Evolutionary conservation across 2,329 filamentous ascomycete genomes (phyloP).

Genomic region (Xylaria polymorpha): DNA sequence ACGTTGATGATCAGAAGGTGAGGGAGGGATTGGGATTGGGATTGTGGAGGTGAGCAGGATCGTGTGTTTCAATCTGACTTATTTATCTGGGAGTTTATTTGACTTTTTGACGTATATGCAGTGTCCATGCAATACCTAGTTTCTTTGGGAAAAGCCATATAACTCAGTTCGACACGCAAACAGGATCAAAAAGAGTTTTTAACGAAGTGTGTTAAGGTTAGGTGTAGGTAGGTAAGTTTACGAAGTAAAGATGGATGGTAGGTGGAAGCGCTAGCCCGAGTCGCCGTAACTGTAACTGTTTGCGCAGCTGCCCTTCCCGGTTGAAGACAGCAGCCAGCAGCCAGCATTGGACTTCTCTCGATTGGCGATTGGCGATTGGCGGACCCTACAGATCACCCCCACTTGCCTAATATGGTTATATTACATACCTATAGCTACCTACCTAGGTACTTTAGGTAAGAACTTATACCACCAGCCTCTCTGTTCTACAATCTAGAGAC

Average conservation of each 20-base stretch:
- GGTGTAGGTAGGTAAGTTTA: background rate
- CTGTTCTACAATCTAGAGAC: too few species aligned
- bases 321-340: background rate
- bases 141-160: background rate
- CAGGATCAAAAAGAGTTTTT: background rate
- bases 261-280: background rate
- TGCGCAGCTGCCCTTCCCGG: background rate
- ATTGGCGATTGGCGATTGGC: background rate
- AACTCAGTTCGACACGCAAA: background rate
- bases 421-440: too few species aligned
- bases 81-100: background rate
- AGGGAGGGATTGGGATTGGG: background rate
- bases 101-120: background rate
- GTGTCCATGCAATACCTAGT: background rate
- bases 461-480: slow-evolving; percentile 3
- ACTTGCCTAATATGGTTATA: slow-evolving; percentile 31
- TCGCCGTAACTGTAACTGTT: slow-evolving; percentile 1
- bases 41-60: background rate
- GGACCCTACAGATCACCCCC: slow-evolving; percentile 16
- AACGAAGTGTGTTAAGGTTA: background rate
- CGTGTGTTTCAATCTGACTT: slow-evolving; percentile 5
- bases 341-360: background rate
- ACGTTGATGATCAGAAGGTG: background rate
- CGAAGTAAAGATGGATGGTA: slow-evolving; percentile 9
- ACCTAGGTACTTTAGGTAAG: too few species aligned